Evolutionary conservation across 2,329 filamentous ascomycete species (phyloP), one percentile per base, ranked within the genome.

Genomic region (Clarireedia hainanense): DNA sequence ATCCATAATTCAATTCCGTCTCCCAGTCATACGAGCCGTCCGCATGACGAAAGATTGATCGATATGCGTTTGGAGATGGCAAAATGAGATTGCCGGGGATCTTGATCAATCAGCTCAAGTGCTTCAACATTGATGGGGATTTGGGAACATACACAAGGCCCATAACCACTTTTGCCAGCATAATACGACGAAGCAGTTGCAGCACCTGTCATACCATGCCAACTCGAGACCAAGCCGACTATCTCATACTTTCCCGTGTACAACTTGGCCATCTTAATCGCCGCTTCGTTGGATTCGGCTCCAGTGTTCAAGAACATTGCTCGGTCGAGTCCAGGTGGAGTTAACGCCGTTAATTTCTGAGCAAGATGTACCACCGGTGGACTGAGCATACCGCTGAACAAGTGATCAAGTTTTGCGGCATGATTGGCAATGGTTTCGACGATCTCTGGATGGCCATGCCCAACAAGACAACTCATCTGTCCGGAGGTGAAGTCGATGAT

Each of bases 11-110:
- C 14, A 87, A 69, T 65, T 87, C 84, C 0, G 79, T 77, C 60
- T 82, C 73, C 83, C 83, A 87, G 64, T 87, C 83, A 59, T 87
- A 81, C 0, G 75, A 75, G 0, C 81, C 81, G 59, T 86, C 81
- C 0, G 76, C 23, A 37, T 77, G 75, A 9, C 79, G 75, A 67
- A 87, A 87, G 0, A 77, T 73, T 0, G 82, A 85, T 4, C 82
- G 77, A 64, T 85, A 86, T 0, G 77, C 73, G 60, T 85, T 79
- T 0, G 83, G 83, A 0, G 79, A 74, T 0, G 83, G 83, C 37
- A 86, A 75, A 1, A 74, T 74, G 4, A 83, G 72, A 56, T 79
- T 76, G 0, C 83, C 83, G 0, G 80, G 80, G 69, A 83, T 76
- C 62, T 66, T 47, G n/a, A 20, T 7, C 4, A 4, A 40, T 23